Conservation (phyloP, 2,329 filamentous ascomycete genomes). For the Grosmannia penicillata region DNA sequence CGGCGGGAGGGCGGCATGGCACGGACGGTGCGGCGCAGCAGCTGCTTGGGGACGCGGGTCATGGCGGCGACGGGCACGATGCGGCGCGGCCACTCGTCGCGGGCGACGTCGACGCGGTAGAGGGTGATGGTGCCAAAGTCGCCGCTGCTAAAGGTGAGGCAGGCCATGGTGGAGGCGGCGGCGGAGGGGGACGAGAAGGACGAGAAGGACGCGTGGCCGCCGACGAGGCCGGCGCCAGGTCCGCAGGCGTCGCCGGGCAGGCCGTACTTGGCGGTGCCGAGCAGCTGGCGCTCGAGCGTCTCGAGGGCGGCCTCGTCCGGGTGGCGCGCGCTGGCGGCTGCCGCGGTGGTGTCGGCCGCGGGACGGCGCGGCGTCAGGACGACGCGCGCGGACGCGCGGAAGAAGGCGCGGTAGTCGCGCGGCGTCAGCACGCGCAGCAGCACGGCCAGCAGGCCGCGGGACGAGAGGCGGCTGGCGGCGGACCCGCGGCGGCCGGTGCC, state of each 20-base stretch:
- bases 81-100: slow-evolving; percentile 9
- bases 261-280: slow-evolving; percentile 9
- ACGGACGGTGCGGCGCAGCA: slow-evolving; percentile 9
- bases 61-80: slow-evolving; percentile 10
- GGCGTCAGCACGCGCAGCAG: slow-evolving; percentile 10
- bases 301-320: slow-evolving; percentile 9
- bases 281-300: slow-evolving; percentile 10
- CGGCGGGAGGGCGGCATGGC: slow-evolving; percentile 8
- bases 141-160: slow-evolving; percentile 8
- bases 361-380: slow-evolving; percentile 7
- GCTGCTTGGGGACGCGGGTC: slow-evolving; percentile 11
- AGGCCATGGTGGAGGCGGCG: slow-evolving; percentile 11
- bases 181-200: too few species aligned
- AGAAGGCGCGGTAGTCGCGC: slow-evolving; percentile 12
- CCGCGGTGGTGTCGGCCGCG: background rate
- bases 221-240: background rate
- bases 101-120: slow-evolving; percentile 9
- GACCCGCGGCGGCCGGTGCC: background rate
- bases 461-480: slow-evolving; percentile 4
- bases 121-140: slow-evolving; percentile 10
- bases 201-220: background rate
- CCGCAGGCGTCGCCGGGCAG: background rate
- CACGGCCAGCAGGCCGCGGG: slow-evolving; percentile 6
- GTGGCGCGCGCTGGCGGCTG: background rate
- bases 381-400: slow-evolving; percentile 10